Evolutionary conservation across 192 early-diverging fungal genomes (phyloP).

Genomic region (Coemansia erecta): DNA sequence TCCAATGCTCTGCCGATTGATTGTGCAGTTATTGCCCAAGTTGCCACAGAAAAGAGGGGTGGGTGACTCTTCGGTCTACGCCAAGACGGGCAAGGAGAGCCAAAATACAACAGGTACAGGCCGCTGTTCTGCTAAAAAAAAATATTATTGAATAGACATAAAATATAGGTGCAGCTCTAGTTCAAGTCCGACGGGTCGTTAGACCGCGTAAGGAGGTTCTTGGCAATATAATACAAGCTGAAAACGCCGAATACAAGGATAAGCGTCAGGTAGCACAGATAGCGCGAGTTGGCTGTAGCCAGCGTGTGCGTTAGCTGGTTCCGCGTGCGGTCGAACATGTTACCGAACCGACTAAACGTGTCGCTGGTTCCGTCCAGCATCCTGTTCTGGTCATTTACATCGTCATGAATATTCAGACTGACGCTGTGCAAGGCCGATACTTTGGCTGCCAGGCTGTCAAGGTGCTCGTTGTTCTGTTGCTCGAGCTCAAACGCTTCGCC

Average conservation of each 20-base stretch:
- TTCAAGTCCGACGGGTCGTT: too few species aligned
- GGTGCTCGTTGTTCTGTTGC: constrained; percentile 43
- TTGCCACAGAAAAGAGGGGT: too few species aligned
- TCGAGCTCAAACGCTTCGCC: constrained; percentile 48
- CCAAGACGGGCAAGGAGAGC: too few species aligned
- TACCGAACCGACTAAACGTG: constrained; percentile 47
- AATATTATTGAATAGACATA: too few species aligned
- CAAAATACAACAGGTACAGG: too few species aligned
- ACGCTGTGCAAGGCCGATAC: constrained; percentile 45
- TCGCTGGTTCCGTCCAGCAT: constrained; percentile 36
- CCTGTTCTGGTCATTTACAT: constrained; percentile 43
- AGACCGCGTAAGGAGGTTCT: constrained; percentile 16
- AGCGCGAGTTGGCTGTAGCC: constrained; percentile 39
- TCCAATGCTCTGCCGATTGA: too few species aligned
- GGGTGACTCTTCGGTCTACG: too few species aligned
- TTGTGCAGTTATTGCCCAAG: too few species aligned
- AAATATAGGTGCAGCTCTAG: too few species aligned
- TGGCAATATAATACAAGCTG: constrained; percentile 41
- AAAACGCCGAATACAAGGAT: constrained; percentile 34
- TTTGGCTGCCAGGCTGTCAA: constrained; percentile 44
- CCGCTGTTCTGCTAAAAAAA: too few species aligned
- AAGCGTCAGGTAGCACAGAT: constrained; percentile 41
- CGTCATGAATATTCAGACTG: constrained; percentile 43
- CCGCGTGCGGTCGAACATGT: constrained; percentile 47
- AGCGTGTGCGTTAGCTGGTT: constrained; percentile 39